phyloP scores from a whole-genome alignment of 768 basidiomycete species.

The Mycena rosella region DNA sequence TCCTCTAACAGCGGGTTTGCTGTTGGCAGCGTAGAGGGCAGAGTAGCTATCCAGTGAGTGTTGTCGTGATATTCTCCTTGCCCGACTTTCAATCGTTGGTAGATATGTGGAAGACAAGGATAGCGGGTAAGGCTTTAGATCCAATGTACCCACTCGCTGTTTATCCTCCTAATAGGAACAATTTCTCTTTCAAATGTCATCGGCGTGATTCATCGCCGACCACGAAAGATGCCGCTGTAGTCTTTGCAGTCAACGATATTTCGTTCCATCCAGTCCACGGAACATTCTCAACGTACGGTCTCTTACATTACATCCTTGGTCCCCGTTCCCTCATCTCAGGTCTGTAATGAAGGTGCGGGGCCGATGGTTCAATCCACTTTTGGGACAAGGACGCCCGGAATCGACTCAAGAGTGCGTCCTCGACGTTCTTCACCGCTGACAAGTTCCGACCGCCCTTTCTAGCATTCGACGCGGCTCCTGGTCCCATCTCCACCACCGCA shows the following conservation, averaged over 20 bases:
- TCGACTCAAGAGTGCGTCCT: conserved; percentile 83
- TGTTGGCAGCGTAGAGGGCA: conserved; percentile 88
- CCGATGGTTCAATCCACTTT: conserved; percentile 90
- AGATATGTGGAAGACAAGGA: conserved; percentile 93
- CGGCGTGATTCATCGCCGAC: conserved; percentile 69
- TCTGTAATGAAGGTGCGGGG: conserved; percentile 66
- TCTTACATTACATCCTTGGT: conserved; percentile 52
- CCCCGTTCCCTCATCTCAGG: conserved; percentile 37
- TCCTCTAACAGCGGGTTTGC: conserved; percentile 79
- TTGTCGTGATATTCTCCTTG: not conserved
- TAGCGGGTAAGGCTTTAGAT: conserved; percentile 58
- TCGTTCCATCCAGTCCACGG: conserved; percentile 88
- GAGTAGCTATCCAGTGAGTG: conserved; percentile 93
- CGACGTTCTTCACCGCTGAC: conserved; percentile 22
- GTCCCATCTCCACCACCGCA: conserved; percentile 82
- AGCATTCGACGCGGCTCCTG: conserved; percentile 82
- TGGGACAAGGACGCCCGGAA: conserved; percentile 97
- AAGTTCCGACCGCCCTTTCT: conserved; percentile 1
- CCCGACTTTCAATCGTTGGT: conserved; percentile 7
- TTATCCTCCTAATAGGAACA: conserved; percentile 58
- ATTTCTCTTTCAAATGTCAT: conserved; percentile 93
- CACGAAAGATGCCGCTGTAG: conserved; percentile 74
- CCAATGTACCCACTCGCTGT: not conserved
- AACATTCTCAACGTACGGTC: conserved; percentile 83
- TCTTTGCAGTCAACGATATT: conserved; percentile 89